phyloP scores from a whole-genome alignment of 2,329 filamentous ascomycete species.

The Tolypocladium sp. region DNA sequence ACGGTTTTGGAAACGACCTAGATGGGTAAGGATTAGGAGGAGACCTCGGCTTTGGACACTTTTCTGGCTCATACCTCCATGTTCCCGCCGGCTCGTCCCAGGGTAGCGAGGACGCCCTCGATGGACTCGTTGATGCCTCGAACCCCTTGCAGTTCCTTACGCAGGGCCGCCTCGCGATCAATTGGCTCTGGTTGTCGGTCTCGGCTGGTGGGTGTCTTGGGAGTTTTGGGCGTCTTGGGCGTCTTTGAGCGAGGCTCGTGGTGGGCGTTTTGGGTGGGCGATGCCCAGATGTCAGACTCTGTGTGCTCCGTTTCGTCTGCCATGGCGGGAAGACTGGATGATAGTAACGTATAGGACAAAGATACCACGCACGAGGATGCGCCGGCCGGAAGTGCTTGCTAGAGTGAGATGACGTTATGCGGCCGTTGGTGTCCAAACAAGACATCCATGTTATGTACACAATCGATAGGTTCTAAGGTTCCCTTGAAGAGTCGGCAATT shows the following conservation, averaged over 20 bases:
- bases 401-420: background rate
- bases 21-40: conserved; percentile 19
- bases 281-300: conserved; percentile 39
- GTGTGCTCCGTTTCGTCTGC: conserved; percentile 35
- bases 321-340: conserved; percentile 21
- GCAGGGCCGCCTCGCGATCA: conserved; percentile 65
- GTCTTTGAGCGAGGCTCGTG: conserved; percentile 20
- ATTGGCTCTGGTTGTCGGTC: conserved; percentile 34
- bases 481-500: background rate
- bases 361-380: background rate
- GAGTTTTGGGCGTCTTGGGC: conserved; percentile 39
- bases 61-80: conserved; percentile 52
- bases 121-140: conserved; percentile 82
- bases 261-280: conserved; percentile 25
- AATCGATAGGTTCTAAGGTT: background rate
- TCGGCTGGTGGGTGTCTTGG: conserved; percentile 32
- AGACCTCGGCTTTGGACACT: too few relatives aligned
- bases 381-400: background rate
- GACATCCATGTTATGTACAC: background rate
- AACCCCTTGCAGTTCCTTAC: conserved; percentile 72
- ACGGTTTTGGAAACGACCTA: conserved; percentile 79
- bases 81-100: conserved; percentile 64
- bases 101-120: conserved; percentile 63
- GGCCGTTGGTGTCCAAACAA: background rate
- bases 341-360: background rate